Evolutionary conservation across 768 basidiomycete species (phyloP).

Genomic region (Psilocybe tampanensis): DNA sequence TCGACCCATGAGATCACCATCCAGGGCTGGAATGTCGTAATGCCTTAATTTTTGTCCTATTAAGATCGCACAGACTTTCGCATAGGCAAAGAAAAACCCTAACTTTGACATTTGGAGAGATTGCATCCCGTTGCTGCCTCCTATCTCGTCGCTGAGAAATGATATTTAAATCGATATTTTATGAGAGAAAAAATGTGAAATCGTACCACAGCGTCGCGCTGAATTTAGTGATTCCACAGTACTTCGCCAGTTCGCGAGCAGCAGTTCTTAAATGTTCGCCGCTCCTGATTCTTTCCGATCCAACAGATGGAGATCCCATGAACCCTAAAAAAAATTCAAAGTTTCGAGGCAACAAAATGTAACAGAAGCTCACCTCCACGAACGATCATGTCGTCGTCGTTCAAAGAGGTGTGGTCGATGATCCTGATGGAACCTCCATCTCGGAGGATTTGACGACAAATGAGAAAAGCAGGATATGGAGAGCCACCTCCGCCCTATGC

Average conservation of each 20-base stretch:
- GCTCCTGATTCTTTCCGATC: constrained; percentile 27
- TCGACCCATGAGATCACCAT: constrained; percentile 51
- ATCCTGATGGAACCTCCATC: constrained; percentile 48
- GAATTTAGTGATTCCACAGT: constrained; percentile 28
- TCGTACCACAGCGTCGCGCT: constrained; percentile 33
- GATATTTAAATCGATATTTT: neutral
- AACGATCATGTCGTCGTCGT: constrained; percentile 39
- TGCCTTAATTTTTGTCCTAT: constrained; percentile 26
- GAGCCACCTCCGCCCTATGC: constrained; percentile 60
- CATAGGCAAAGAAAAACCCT: constrained; percentile 5
- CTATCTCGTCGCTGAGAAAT: constrained; percentile 40
- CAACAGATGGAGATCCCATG: constrained; percentile 44
- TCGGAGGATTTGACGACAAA: constrained; percentile 53
- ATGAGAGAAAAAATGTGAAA: neutral
- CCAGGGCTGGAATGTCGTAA: constrained; percentile 40
- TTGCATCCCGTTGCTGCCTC: constrained; percentile 47
- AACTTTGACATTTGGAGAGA: constrained; percentile 35
- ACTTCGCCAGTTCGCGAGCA: constrained; percentile 29
- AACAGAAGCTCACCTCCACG: constrained; percentile 24
- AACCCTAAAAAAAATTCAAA: constrained; percentile 18
- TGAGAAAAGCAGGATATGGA: constrained; percentile 53
- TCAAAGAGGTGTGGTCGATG: constrained; percentile 44
- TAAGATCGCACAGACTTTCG: neutral
- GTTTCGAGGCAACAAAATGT: neutral
- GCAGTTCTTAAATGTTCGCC: constrained; percentile 26